Evolutionary conservation across 2,329 filamentous ascomycete genomes (phyloP).

Genomic region (Cercospora citrullina): DNA sequence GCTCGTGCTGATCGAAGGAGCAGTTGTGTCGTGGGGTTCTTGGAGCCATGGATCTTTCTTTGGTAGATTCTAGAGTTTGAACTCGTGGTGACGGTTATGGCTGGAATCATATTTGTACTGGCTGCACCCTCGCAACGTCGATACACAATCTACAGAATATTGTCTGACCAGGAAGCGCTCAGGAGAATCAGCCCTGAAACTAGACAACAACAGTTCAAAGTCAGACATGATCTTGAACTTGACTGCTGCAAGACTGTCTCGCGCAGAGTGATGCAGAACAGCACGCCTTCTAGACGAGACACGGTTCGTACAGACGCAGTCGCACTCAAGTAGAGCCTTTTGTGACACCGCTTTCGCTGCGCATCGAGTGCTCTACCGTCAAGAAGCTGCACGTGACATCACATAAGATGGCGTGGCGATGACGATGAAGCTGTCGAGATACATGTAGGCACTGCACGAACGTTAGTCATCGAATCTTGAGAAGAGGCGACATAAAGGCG

Average conservation of each 20-base stretch:
- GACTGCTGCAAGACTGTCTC: background rate
- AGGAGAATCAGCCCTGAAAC: background rate
- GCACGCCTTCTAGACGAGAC: background rate
- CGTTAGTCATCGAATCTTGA: background rate
- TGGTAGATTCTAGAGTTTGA: background rate
- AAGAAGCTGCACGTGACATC: background rate
- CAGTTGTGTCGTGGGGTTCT: background rate
- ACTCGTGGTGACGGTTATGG: background rate
- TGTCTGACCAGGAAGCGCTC: background rate
- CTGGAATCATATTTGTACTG: background rate
- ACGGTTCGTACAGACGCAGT: background rate
- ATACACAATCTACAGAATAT: background rate
- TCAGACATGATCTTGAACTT: background rate
- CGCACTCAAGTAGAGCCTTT: background rate
- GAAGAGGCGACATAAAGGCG: background rate
- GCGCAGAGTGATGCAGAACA: background rate
- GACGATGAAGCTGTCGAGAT: background rate
- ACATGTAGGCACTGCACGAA: background rate
- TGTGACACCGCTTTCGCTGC: background rate
- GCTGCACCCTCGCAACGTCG: background rate
- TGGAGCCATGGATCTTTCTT: background rate
- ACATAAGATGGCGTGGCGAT: background rate
- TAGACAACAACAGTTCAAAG: background rate
- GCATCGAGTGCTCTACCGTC: background rate
- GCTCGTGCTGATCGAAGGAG: background rate